Evolutionary conservation across 208 protist genomes (phyloP).

Genomic region (Phytomonas sp.): DNA sequence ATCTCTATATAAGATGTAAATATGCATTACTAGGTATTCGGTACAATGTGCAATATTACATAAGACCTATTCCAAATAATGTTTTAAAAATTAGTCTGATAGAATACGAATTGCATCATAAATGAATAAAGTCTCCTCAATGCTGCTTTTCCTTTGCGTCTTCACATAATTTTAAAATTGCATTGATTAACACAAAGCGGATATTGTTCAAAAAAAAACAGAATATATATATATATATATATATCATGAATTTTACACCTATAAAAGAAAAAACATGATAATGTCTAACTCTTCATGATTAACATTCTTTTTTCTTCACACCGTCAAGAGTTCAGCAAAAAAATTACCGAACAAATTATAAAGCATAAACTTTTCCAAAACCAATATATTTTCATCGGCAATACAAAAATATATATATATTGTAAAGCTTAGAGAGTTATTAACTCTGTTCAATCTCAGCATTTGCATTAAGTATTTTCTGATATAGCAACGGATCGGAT

Average conservation of each 20-base stretch:
- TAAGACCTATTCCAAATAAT: neutral
- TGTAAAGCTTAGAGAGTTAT: neutral
- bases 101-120: neutral
- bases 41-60: neutral
- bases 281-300: too few species aligned
- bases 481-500: conserved; percentile 64
- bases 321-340: too few species aligned
- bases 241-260: too few species aligned
- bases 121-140: neutral
- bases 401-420: neutral
- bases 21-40: neutral
- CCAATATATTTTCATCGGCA: neutral
- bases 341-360: neutral
- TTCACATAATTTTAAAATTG: too few species aligned
- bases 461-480: conserved; percentile 39
- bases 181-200: neutral
- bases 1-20: neutral
- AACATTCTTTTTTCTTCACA: too few species aligned
- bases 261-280: conserved; percentile 1
- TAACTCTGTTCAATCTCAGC: neutral
- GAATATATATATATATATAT: conserved; percentile 3
- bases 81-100: neutral
- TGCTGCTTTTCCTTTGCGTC: neutral
- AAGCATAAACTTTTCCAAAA: neutral
- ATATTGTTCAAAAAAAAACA: neutral